Evolutionary conservation across 371 early-diverging fungal species (phyloP), one percentile per base, ranked within the genome.

Genomic region (Mucor mucedo): DNA sequence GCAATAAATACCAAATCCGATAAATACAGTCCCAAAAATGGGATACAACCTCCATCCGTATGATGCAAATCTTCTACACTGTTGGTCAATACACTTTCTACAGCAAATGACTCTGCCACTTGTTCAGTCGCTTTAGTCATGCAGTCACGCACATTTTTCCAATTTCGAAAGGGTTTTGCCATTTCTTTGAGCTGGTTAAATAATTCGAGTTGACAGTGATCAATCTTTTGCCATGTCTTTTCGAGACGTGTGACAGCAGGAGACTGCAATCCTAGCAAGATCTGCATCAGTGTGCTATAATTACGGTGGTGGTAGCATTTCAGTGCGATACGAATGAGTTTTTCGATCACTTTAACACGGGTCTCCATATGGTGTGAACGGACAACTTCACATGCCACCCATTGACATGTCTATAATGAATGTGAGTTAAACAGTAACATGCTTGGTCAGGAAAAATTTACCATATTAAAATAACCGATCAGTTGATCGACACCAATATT

Each of bases 1-100:
- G 85, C 78, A 60, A 88, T 84, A 68, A 80, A 87, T 2, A 87
- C 74, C 28, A 90, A 75, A 65, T 90, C 90, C 2, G 88, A 87
- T 9, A 90, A 65, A 66, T 87, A 90, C 2, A 90, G 71, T 3
- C 83, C 86, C 13, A 87, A 65, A 64, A 87, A 86, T 0, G 86
- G 87, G 30, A 88, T 84, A 56, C 85, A 79, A 3, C 87, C 87
- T 29, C 60, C 55, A 1, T 48, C 53, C 21, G 55, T 14, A 8
- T 57, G 52, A 32, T 62, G 62, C 3, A 61, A 55, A 5, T 58
- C 49, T 39, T 58, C 57, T 9, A 53, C 28, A 16, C 70, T 73
- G 14, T 71, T 32, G 2, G 78, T 78, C 48, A 79, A 57, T 11
- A 75, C 62, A 32, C 73, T 70, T 55, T 82, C 83, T 0, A 82